Percentiles rank a stretch among this genome's conserved stretches.
Evolutionary conservation across 768 basidiomycete species (phyloP).

Genomic region (Hygrophorus pudorinus): DNA sequence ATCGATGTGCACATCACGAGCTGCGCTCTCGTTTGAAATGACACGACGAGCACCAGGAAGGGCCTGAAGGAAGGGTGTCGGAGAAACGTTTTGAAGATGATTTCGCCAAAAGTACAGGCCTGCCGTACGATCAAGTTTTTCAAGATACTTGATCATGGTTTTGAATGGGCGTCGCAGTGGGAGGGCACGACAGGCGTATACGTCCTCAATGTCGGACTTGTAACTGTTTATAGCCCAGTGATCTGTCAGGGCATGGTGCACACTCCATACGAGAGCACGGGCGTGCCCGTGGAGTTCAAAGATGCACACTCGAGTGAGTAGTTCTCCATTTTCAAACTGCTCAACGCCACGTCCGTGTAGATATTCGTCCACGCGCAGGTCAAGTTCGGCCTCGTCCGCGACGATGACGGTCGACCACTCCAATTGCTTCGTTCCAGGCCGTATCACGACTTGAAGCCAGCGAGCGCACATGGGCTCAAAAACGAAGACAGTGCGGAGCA

Average conservation of each 20-base stretch:
- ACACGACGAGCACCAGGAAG: not conserved
- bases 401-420: not conserved
- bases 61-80: slow-evolving; percentile 1
- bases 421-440: not conserved
- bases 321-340: not conserved
- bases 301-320: not conserved
- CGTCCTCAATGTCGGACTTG: not conserved
- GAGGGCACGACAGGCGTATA: not conserved
- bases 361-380: not conserved
- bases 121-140: not conserved
- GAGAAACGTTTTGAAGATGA: not conserved
- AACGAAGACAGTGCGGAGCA: not conserved
- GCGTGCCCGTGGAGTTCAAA: slow-evolving; percentile 1
- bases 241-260: slow-evolving; percentile 1
- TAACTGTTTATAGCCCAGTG: not conserved
- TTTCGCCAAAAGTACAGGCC: not conserved
- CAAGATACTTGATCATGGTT: slow-evolving; percentile 1
- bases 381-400: not conserved
- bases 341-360: not conserved
- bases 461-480: not conserved
- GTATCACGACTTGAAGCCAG: not conserved
- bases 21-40: not conserved
- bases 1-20: not conserved
- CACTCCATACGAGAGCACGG: not conserved
- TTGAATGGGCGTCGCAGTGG: not conserved